A percentile compares a stretch with the other conserved stretches of the same genome.
Evolutionary conservation across 148 eudicot species (phyloP).

Genomic region (Vaccinium macrocarpon): DNA sequence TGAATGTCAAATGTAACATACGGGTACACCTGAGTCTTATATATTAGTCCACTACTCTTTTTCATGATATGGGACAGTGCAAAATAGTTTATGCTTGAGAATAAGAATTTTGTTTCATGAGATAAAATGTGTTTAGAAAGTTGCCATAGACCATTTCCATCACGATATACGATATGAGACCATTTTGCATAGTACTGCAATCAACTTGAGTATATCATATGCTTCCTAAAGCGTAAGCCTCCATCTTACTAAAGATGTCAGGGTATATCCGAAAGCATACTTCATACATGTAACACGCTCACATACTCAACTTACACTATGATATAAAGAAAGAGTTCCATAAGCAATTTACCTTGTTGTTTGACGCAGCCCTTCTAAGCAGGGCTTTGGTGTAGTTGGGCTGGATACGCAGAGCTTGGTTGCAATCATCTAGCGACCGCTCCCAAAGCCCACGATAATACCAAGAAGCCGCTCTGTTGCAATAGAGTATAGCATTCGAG

Average conservation of each 20-base stretch:
- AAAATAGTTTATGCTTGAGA: neutral
- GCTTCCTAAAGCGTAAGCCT: neutral
- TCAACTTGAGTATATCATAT: neutral
- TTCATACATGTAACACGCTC: neutral
- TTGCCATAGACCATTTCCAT: neutral
- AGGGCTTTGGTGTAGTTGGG: constrained; percentile 87
- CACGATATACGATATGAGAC: neutral
- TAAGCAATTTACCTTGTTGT: constrained; percentile 51
- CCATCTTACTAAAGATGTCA: neutral
- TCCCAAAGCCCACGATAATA: constrained; percentile 77
- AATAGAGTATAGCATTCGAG: constrained; percentile 70
- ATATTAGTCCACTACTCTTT: neutral
- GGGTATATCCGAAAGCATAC: neutral
- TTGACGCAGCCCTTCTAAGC: constrained; percentile 81
- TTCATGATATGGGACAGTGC: neutral
- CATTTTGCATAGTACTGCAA: neutral
- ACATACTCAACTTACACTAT: neutral
- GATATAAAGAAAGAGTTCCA: neutral
- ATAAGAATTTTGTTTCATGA: neutral
- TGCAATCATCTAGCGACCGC: constrained; percentile 77
- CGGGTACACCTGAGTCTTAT: neutral
- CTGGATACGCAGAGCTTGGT: constrained; percentile 67
- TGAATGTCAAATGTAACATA: neutral
- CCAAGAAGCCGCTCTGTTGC: constrained; percentile 97
- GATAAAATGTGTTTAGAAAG: neutral